phyloP scores from a whole-genome alignment of 2,329 filamentous ascomycete genomes.

The Phaeophleospora eucalypticola region DNA sequence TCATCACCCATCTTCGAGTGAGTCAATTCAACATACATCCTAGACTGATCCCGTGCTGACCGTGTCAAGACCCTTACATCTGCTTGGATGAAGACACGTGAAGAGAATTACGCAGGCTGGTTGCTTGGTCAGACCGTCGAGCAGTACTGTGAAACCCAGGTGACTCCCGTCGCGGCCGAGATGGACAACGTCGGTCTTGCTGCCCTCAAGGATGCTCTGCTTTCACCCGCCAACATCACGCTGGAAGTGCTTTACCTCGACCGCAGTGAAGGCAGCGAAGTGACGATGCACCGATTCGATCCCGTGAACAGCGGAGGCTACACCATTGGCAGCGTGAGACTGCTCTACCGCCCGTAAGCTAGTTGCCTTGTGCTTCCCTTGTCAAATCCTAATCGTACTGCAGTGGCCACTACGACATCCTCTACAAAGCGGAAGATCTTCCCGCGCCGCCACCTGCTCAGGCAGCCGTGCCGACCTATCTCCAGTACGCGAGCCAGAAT shows the following conservation, averaged over 20 bases:
- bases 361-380: conserved; percentile 1
- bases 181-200: conserved; percentile 87
- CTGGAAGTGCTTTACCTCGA: conserved; percentile 91
- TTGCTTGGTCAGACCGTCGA: conserved; percentile 59
- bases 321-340: conserved; percentile 59
- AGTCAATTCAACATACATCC: conserved; percentile 8
- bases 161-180: conserved; percentile 74
- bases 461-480: conserved; percentile 30
- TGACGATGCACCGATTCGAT: conserved; percentile 66
- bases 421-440: conserved; percentile 66
- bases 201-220: conserved; percentile 70
- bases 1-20: conserved; percentile 79
- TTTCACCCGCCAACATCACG: conserved; percentile 72
- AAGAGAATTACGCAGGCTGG: conserved; percentile 67
- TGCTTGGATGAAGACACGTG: conserved; percentile 75
- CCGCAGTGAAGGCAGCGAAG: conserved; percentile 70
- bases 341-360: conserved; percentile 63
- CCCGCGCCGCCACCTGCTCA: conserved; percentile 29
- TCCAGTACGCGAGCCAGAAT: conserved; percentile 30
- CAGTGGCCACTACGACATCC: conserved; percentile 86
- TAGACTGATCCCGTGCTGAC: too few relatives aligned
- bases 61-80: conserved; percentile 66
- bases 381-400: conserved; percentile 20
- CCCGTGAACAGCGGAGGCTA: conserved; percentile 36
- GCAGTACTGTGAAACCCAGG: conserved; percentile 63